Conservation (phyloP, 768 basidiomycete genomes). For the Calocybe indica region DNA sequence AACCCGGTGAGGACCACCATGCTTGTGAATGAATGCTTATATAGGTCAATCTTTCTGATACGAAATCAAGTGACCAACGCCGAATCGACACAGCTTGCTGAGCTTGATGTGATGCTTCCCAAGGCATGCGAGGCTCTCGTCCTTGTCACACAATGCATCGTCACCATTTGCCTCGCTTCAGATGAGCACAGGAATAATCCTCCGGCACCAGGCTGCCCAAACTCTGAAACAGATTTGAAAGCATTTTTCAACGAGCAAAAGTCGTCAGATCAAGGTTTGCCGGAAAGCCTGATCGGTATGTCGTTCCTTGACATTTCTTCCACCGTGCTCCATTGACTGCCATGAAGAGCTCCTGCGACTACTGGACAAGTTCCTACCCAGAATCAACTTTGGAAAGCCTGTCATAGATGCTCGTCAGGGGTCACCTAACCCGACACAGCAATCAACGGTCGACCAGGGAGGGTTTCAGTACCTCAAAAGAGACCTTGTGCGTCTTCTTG, state of each 20-base stretch:
- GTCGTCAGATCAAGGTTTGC: constrained; percentile 37
- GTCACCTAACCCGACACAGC: constrained; percentile 19
- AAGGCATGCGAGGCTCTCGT: constrained; percentile 80
- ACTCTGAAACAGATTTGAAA: constrained; percentile 24
- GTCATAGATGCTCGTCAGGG: constrained; percentile 26
- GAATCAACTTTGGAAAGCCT: constrained; percentile 74
- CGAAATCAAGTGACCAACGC: background rate
- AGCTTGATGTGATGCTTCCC: constrained; percentile 66
- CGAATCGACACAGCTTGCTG: constrained; percentile 20
- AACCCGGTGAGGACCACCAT: constrained; percentile 4
- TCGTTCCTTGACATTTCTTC: constrained; percentile 1
- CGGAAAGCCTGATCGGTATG: constrained; percentile 57
- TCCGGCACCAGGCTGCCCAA: constrained; percentile 9
- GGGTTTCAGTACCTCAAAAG: constrained; percentile 83
- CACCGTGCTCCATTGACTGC: constrained; percentile 8
- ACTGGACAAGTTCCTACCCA: constrained; percentile 79
- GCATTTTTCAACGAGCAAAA: constrained; percentile 33
- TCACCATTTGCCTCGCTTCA: constrained; percentile 54
- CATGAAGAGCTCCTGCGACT: constrained; percentile 60
- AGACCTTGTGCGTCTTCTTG: constrained; percentile 85
- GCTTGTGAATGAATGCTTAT: background rate
- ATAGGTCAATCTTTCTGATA: background rate
- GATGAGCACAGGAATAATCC: constrained; percentile 26
- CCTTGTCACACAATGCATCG: constrained; percentile 70
- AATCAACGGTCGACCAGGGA: constrained; percentile 30